Evolutionary conservation across 2,329 filamentous ascomycete species (phyloP).

Genomic region (Rutstroemia sp.): DNA sequence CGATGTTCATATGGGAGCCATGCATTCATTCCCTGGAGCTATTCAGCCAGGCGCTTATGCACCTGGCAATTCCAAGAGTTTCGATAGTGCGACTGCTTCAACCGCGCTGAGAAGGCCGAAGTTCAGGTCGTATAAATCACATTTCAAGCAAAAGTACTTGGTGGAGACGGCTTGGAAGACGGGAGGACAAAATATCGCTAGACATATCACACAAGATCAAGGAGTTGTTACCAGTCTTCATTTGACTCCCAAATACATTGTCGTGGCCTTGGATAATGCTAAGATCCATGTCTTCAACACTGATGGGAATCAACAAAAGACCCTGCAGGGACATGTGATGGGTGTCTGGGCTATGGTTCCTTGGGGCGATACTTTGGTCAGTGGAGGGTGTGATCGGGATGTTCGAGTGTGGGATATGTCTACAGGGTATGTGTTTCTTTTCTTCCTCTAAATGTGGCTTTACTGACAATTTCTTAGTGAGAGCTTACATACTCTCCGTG

Average conservation of each 20-base stretch:
- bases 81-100: conserved; percentile 43
- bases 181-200: conserved; percentile 74
- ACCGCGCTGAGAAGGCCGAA: conserved; percentile 45
- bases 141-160: conserved; percentile 96
- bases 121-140: conserved; percentile 81
- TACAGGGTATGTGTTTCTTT: conserved; percentile 60
- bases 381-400: conserved; percentile 92
- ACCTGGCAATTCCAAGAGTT: conserved; percentile 37
- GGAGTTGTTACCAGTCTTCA: conserved; percentile 95
- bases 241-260: conserved; percentile 90
- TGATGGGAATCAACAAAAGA: conserved; percentile 79
- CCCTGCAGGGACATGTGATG: conserved; percentile 93
- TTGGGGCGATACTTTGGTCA: conserved; percentile 91
- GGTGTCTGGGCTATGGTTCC: conserved; percentile 99
- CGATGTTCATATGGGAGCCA: conserved; percentile 13
- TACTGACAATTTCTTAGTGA: conserved; percentile 39
- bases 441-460: conserved; percentile 6
- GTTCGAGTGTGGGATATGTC: conserved; percentile 95
- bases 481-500: conserved; percentile 76
- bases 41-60: conserved; percentile 31
- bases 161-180: conserved; percentile 96
- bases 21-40: conserved; percentile 40
- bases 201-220: conserved; percentile 91
- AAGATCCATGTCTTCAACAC: conserved; percentile 98
- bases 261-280: conserved; percentile 94